Base-by-base conservation (phyloP, 495 filamentous ascomycete species). In the Penicillium robsamsonii region DNA sequence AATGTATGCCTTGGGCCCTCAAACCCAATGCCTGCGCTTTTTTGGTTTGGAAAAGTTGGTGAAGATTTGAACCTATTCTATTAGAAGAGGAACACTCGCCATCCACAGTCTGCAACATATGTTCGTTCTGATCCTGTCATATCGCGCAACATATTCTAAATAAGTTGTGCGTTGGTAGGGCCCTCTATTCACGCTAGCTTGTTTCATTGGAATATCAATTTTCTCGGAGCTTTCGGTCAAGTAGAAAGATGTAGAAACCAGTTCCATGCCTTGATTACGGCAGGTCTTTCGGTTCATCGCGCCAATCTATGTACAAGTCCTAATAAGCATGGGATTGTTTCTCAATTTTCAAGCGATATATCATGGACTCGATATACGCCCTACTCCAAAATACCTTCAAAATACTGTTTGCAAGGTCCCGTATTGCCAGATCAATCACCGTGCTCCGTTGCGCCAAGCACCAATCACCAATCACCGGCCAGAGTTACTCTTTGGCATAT, bases 121-220 rank as follows among this genome's bases (percentile, higher is more conserved):
- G 13, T 31, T 37, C 31, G 13, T 31, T 37, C 24, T 45, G 29
- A 12, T 38, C 15, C 24, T 54, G 33, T 17, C n/a, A 46, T 37
- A 33, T 46, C 8, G 30, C n/a, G 8, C 42, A 46, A 40, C 31
- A 46, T 37, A 24, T 27, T 9, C 30, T 8, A 13, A 9, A 50
- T 29, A 33, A 29, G 43, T 46, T 54, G 9, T 46, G 4, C 9
- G 30, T 46, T 38, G 43, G 13, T 33, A 27, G 29, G 13, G 18
- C 17, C 15, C 17, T 18, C 45, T 29, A 22, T 54, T 13, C 43
- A 38, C 20, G 13, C 41, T 54, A 54, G 30, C 22, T 38, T 46
- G 30, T 53, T 54, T n/a, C 43, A 40, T 46, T 46, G 31, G 13
- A 54, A 46, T 35, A 45, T 38, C 30, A 46, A 38, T 54, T 15